Evolutionary conservation across 768 basidiomycete genomes (phyloP), one percentile per base, ranked within the genome.

Genomic region (Hericium erinaceus): DNA sequence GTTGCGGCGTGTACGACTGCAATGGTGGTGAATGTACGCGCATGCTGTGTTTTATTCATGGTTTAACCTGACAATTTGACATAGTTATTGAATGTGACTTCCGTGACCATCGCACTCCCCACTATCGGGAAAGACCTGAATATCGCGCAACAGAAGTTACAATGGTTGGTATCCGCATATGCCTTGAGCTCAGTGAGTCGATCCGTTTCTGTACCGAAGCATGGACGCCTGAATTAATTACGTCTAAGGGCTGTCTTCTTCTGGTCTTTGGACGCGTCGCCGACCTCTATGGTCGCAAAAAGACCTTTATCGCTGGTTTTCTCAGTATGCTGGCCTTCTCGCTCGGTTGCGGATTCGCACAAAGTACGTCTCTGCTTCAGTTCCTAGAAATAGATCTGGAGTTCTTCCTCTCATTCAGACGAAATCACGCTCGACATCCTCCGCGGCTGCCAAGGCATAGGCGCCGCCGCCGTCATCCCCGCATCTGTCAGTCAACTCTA

Each of bases 381-480:
- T 7, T 16, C 39, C 3, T 57, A 33, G 33, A 33, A 8, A 33
- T 10, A 33, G 33, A 33, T 33, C 33, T 33, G 33, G 33, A 33
- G 20, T 15, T 28, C 11, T 26, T 49, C 37, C 11, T 28, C 33
- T 6, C 33, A 7, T 33, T n/a, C 50, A 86, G 85, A 81, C 63
- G 74, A 77, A 8, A 68, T 85, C 8, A 78, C 80, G 0, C 71
- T 97, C 39, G 80, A 84, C 60, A 69, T 94, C 15, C 74, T 93
- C 15, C 78, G 94, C 58, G 94, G 80, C 0, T 68, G 92, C 16
- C 87, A 92, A 61, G 93, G 93, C 2, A 72, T 87, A n/a, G 93
- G 90, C 1, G 79, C 79, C 0, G 88, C 91, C 0, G 90, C 89
- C 0, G 78, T 78, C 4, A 81, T 91, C 15, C 90, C 90, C 4